Conservation (phyloP, 2,329 filamentous ascomycete species). For the Nemania sp. region DNA sequence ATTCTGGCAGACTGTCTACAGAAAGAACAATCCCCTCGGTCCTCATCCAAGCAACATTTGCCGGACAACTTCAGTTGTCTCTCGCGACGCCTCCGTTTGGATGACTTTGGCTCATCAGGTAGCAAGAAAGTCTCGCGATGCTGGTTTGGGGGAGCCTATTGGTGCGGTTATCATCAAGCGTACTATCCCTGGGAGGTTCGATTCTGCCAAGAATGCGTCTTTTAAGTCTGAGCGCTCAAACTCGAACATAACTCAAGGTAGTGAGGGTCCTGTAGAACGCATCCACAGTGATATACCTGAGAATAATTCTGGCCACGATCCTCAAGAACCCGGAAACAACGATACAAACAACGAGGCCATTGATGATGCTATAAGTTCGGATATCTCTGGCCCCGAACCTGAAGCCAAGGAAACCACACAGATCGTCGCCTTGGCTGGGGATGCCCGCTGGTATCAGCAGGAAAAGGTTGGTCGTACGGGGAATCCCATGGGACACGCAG, state of each 20-base stretch:
- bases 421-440: conserved; percentile 79
- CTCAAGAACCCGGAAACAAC: conserved; percentile 19
- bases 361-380: conserved; percentile 29
- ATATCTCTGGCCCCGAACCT: conserved; percentile 42
- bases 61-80: conserved; percentile 76
- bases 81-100: conserved; percentile 72
- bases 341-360: conserved; percentile 30
- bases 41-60: conserved; percentile 82
- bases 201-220: conserved; percentile 33
- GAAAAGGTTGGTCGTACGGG: conserved; percentile 62
- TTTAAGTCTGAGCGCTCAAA: conserved; percentile 42
- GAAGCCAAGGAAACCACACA: conserved; percentile 56
- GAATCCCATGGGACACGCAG: conserved; percentile 83
- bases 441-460: conserved; percentile 76
- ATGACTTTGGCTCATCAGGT: conserved; percentile 75
- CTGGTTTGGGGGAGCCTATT: conserved; percentile 74
- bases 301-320: conserved; percentile 1
- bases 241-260: conserved; percentile 40
- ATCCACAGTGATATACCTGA: conserved; percentile 13
- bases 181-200: conserved; percentile 47
- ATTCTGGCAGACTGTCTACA: conserved; percentile 88
- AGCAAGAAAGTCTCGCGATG: conserved; percentile 68
- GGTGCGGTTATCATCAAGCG: conserved; percentile 82
- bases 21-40: conserved; percentile 87
- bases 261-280: conserved; percentile 31